Percentiles rank a stretch among this genome's conserved stretches.
Evolutionary conservation across 805 yeast genomes (phyloP).

Genomic region (Lipomyces japonicus): DNA sequence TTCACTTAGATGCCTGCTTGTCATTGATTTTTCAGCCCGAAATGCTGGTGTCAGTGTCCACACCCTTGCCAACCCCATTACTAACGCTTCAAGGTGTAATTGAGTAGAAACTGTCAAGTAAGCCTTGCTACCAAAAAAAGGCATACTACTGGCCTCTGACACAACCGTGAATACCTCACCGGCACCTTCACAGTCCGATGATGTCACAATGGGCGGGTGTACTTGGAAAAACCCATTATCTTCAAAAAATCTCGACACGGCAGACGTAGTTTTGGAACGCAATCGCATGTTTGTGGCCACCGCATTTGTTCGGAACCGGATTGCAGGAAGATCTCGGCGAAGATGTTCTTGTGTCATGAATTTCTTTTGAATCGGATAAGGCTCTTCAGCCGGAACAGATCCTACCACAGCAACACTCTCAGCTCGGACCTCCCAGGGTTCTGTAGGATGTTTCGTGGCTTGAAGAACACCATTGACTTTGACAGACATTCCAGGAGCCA

Average conservation of each 20-base stretch:
- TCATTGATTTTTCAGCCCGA: conserved; percentile 88
- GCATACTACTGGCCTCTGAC: conserved; percentile 35
- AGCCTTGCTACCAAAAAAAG: conserved; percentile 63
- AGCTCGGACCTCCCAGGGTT: conserved; percentile 47
- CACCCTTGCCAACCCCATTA: conserved; percentile 70
- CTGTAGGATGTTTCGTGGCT: conserved; percentile 19
- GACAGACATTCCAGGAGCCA: conserved; percentile 28
- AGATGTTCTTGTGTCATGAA: conserved; percentile 61
- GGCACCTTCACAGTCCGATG: conserved; percentile 96
- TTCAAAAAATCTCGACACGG: conserved; percentile 54
- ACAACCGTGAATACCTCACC: conserved; percentile 77
- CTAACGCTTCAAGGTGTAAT: conserved; percentile 77
- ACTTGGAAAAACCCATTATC: conserved; percentile 60
- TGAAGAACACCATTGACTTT: conserved; percentile 13
- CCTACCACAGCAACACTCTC: conserved; percentile 52
- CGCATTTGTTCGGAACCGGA: conserved; percentile 70
- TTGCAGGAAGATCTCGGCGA: conserved; percentile 62
- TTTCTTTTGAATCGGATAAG: conserved; percentile 82
- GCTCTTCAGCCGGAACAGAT: conserved; percentile 40
- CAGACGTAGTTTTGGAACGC: conserved; percentile 61
- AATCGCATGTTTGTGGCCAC: conserved; percentile 65
- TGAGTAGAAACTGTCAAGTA: conserved; percentile 89
- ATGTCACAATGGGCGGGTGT: conserved; percentile 80
- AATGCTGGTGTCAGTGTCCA: conserved; percentile 92
- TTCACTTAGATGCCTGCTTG: conserved; percentile 86